Percentiles rank a stretch among this genome's conserved stretches.
Evolutionary conservation across 1,284 basidiomycete species (phyloP).

Genomic region (Cystobasidium sp.): DNA sequence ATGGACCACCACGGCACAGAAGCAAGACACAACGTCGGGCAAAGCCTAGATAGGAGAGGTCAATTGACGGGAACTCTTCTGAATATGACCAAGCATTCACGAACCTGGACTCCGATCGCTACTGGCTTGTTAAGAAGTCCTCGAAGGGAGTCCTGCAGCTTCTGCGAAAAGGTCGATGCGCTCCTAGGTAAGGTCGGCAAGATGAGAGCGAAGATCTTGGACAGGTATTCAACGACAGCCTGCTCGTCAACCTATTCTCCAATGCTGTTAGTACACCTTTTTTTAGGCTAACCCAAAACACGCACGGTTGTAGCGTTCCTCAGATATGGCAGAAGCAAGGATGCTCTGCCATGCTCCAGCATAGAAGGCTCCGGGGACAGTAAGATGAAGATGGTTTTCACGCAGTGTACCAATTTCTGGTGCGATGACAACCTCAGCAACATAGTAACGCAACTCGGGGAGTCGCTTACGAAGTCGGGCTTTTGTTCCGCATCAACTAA

Average conservation of each 20-base stretch:
- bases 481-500: constrained; percentile 74
- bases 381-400: constrained; percentile 81
- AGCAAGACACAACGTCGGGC: constrained; percentile 88
- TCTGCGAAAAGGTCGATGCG: constrained; percentile 74
- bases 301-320: constrained; percentile 75
- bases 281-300: constrained; percentile 15
- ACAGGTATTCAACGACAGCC: constrained; percentile 75
- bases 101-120: constrained; percentile 64
- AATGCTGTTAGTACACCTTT: background rate
- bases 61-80: background rate
- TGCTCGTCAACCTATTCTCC: constrained; percentile 74
- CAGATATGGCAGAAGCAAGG: constrained; percentile 80
- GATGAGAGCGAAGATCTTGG: constrained; percentile 82
- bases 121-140: constrained; percentile 83
- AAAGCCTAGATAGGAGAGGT: constrained; percentile 65
- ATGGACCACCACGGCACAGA: constrained; percentile 79
- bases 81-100: background rate
- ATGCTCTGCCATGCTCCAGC: constrained; percentile 77
- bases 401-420: constrained; percentile 77
- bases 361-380: constrained; percentile 77
- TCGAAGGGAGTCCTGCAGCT: constrained; percentile 76
- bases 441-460: constrained; percentile 4
- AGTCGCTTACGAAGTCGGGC: constrained; percentile 41
- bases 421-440: constrained; percentile 1
- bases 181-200: constrained; percentile 88